Evolutionary conservation across 1,139 yeast species (phyloP), one percentile per base, ranked within the genome.

Genomic region (Debaryomycetaceae sp.): DNA sequence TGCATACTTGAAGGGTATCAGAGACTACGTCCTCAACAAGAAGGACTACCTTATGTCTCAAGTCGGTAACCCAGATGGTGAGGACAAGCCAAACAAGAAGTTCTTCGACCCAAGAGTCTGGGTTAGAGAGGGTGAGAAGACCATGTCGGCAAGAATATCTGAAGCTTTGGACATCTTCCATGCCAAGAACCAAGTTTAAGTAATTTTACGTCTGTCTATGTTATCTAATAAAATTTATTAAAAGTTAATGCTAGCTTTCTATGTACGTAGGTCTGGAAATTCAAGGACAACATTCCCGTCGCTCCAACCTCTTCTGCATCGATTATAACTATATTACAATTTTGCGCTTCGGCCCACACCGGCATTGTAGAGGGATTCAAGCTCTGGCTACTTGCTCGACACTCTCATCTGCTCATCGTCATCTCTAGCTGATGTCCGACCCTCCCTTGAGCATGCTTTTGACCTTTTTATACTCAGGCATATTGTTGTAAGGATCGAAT

Each of bases 91-190:
- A 79, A 87, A 87, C 87, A 91, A 91, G 90, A 91, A 91, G 80
- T 90, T 76, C 89, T 93, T 89, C 70, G 99, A 93, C 79, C 99
- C 99, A 78, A 93, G 99, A 85, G 98, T 91, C 75, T 93, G 99
- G 99, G 97, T 93, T 59, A 91, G 99, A 83, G 98, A 91, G 77
- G 99, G 99, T 81, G 99, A 93, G 81, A 89, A 90, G 91, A 90
- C 98, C 70, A 93, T 93, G 98, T 61, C 83, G 57, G 76, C 72
- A 58, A 88, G 97, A 83, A 80, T 95, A 65, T 58, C 85, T 53
- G 86, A 84, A 71, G 95, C 96, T 65, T 81, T 93, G 70, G 79
- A 75, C 45, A 78, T 87, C 68, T 93, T 93, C 96, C 91, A 84
- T 80, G 77, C 95, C 62, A 76, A 79, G 69, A 69, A 70, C 68